These are phyloP conservation scores for grape (Vitis vinifera) DNA, from an alignment of 164 flowering plant species.

Conservation along the genomic window ASM3070453v1 NC_081818.1:13839501-13840000, in stretches of 20 bases:
- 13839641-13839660: background rate
- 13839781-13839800: too few species aligned
- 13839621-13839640: background rate
- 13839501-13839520: background rate
- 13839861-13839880: background rate
- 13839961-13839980: conserved; percentile 57
- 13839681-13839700: too few species aligned
- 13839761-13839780: too few species aligned
- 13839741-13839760: too few species aligned
- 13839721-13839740: too few species aligned
- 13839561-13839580: too few species aligned
- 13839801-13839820: too few species aligned
- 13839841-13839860: too few species aligned
- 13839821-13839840: too few species aligned
- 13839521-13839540: too few species aligned
- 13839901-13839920: background rate
- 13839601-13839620: background rate
- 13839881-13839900: background rate
- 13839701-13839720: too few species aligned
- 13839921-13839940: conserved; percentile 12
- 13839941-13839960: conserved; percentile 61
- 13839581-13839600: background rate
- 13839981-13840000: conserved; percentile 81
- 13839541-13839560: too few species aligned
- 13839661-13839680: background rate